phyloP scores from a whole-genome alignment of 257 asterid genomes.

The Gentiana dahurica region DNA sequence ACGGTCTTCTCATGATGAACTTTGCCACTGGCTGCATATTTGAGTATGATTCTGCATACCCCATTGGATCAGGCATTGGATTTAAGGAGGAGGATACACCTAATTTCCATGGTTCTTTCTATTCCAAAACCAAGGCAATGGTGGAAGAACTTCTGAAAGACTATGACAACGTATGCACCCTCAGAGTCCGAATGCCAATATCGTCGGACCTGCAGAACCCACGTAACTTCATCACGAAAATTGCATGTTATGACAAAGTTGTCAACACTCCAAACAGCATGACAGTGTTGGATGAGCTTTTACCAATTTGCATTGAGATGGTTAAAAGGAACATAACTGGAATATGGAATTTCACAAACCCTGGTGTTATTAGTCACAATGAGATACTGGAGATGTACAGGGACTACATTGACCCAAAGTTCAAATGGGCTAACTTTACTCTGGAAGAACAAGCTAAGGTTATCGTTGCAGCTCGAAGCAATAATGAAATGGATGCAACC shows the following conservation, averaged over 20 bases:
- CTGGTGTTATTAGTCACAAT: slow-evolving; percentile 24
- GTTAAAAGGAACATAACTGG: slow-evolving; percentile 23
- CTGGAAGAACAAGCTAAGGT: slow-evolving; percentile 26
- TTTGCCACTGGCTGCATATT: slow-evolving; percentile 60
- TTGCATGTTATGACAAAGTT: slow-evolving; percentile 20
- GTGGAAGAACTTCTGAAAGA: slow-evolving; percentile 29
- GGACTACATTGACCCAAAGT: slow-evolving; percentile 14
- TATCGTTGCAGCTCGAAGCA: slow-evolving; percentile 17
- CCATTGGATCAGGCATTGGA: slow-evolving; percentile 53
- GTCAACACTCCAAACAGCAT: slow-evolving; percentile 24
- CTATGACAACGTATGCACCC: slow-evolving; percentile 28
- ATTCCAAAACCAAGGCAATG: slow-evolving; percentile 66
- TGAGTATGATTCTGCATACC: slow-evolving; percentile 48
- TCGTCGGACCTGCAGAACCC: slow-evolving; percentile 25
- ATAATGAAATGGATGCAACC: slow-evolving; percentile 19
- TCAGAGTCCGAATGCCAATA: slow-evolving; percentile 30
- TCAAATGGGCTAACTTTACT: slow-evolving; percentile 15
- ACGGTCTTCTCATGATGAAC: slow-evolving; percentile 36
- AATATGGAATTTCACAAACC: slow-evolving; percentile 25
- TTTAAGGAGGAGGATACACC: slow-evolving; percentile 55
- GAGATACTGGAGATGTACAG: slow-evolving; percentile 24
- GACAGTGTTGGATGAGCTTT: slow-evolving; percentile 22
- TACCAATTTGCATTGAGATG: slow-evolving; percentile 26
- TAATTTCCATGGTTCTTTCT: slow-evolving; percentile 47
- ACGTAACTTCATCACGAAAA: slow-evolving; percentile 24